phyloP scores from a whole-genome alignment of 1,284 basidiomycete species.

The Athelia psychrophila region DNA sequence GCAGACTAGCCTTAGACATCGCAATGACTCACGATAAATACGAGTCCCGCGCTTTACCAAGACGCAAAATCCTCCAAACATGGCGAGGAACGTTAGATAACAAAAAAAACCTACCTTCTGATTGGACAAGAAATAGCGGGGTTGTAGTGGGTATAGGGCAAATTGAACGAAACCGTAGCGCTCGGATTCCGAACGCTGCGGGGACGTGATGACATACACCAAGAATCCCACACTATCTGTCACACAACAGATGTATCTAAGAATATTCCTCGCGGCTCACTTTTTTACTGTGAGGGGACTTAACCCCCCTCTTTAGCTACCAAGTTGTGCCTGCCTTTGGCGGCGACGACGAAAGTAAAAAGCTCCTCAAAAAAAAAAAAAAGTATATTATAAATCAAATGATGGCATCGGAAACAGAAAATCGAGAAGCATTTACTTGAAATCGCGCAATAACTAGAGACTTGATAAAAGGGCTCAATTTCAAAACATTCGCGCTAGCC shows the following conservation, averaged over 20 bases:
- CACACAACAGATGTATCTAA: not conserved
- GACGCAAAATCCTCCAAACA: slow-evolving; percentile 5
- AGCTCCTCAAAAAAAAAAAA: no score
- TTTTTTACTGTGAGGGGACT: not conserved
- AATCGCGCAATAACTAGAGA: no score
- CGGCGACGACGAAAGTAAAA: no score
- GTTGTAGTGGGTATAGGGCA: slow-evolving; percentile 18
- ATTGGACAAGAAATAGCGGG: slow-evolving; percentile 11
- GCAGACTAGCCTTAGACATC: slow-evolving; percentile 7
- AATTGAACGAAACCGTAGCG: not conserved
- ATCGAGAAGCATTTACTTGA: no score
- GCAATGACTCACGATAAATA: slow-evolving; percentile 7
- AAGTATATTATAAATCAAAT: no score
- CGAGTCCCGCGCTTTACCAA: slow-evolving; percentile 6
- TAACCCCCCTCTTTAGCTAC: not conserved
- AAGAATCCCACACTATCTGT: not conserved
- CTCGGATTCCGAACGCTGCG: not conserved
- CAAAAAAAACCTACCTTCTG: slow-evolving; percentile 9
- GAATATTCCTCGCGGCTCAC: not conserved
- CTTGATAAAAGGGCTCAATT: no score
- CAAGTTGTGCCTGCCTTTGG: no score
- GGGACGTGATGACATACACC: not conserved
- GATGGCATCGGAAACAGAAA: no score
- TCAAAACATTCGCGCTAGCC: no score
- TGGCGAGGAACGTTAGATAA: slow-evolving; percentile 8